These are phyloP conservation scores for Suillus placidus DNA, from an alignment of 768 basidiomycete genomes.

Conservation along the genomic window DNA sequence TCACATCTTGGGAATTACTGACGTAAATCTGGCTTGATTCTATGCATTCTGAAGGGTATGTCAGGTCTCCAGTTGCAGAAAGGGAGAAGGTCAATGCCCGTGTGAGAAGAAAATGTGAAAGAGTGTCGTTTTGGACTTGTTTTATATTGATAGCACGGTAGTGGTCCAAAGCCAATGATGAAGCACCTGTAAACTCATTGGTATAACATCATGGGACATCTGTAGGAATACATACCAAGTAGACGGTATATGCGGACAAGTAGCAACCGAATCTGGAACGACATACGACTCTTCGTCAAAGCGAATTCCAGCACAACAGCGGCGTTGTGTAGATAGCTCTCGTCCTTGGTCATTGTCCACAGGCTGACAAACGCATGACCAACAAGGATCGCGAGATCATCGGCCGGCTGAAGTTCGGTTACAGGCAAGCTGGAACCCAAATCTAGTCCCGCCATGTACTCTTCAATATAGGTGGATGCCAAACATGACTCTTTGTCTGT, in stretches of 20 bases:
- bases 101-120: constrained; percentile 81
- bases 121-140: constrained; percentile 86
- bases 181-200: constrained; percentile 53
- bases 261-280: constrained; percentile 76
- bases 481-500: constrained; percentile 57
- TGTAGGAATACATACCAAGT: constrained; percentile 52
- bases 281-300: constrained; percentile 70
- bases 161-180: constrained; percentile 74
- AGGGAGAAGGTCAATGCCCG: constrained; percentile 80
- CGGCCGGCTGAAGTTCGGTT: constrained; percentile 85
- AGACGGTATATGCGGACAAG: constrained; percentile 83
- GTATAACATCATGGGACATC: background rate
- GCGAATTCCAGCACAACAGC: constrained; percentile 72
- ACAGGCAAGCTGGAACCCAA: constrained; percentile 66
- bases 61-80: constrained; percentile 74
- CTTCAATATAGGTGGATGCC: constrained; percentile 53
- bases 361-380: constrained; percentile 66
- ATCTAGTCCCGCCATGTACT: constrained; percentile 68
- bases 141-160: constrained; percentile 79
- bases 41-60: constrained; percentile 72
- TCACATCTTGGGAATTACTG: constrained; percentile 77
- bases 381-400: constrained; percentile 80
- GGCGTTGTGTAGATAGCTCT: constrained; percentile 65
- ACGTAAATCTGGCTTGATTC: constrained; percentile 83
- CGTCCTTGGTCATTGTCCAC: constrained; percentile 60